Evolutionary conservation across 306 rosid genomes (phyloP).

Genomic region (Cucurbita maxima): DNA sequence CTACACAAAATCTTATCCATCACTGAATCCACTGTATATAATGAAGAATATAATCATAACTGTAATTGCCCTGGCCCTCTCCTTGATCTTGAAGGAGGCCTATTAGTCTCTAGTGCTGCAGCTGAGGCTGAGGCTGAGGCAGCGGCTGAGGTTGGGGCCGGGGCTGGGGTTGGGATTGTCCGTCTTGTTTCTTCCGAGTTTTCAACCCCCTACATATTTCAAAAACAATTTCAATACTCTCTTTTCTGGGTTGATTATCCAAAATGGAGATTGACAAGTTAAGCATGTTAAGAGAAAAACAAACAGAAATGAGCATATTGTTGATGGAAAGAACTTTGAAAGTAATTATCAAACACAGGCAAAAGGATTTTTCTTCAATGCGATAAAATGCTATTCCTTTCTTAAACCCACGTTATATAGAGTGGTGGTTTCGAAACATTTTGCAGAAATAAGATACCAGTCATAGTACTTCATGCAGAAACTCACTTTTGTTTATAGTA

Average conservation of each 20-base stretch:
- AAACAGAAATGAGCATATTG: not conserved
- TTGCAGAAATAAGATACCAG: not conserved
- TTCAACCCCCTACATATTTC: conserved; percentile 35
- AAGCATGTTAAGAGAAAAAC: not conserved
- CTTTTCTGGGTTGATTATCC: too few species aligned
- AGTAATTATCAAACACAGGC: not conserved
- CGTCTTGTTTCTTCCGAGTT: conserved; percentile 33
- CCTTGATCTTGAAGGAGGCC: conserved; percentile 45
- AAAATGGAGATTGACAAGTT: not conserved
- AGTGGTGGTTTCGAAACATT: not conserved
- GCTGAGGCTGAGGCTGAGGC: not conserved
- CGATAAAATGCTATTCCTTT: too few species aligned
- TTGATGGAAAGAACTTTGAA: not conserved
- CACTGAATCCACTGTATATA: conserved; percentile 2
- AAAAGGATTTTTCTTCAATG: not conserved
- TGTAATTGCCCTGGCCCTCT: conserved; percentile 38
- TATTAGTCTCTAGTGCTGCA: conserved; percentile 22
- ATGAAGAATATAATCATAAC: conserved; percentile 13
- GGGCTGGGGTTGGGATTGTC: conserved; percentile 2
- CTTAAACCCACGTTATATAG: not conserved
- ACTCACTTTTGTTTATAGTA: not conserved
- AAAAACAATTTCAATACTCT: too few species aligned
- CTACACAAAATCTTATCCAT: conserved; percentile 12
- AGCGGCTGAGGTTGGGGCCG: conserved; percentile 7
- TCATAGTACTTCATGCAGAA: not conserved